A percentile compares a stretch with the other conserved stretches of the same genome.
Evolutionary conservation across 176 grass and related monocot genomes (phyloP).

Genomic region (Ensete ventricosum): DNA sequence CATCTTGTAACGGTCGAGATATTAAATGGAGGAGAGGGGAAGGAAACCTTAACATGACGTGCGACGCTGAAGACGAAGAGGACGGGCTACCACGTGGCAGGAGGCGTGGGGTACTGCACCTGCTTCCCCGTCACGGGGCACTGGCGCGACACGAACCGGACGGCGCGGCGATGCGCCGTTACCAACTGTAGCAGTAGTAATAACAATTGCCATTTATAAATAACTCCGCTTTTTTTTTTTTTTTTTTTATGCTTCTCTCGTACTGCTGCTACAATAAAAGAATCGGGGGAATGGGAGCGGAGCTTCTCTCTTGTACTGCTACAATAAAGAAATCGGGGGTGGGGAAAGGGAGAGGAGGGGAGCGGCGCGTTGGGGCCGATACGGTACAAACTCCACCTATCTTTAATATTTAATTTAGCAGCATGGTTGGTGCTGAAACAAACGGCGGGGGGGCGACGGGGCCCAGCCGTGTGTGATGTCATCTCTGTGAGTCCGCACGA

Average conservation of each 20-base stretch:
- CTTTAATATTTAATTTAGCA: background rate
- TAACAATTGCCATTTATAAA: background rate
- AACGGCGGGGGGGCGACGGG: background rate
- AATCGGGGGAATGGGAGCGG: background rate
- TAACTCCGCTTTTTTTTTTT: background rate
- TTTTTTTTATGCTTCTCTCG: background rate
- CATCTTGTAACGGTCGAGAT: background rate
- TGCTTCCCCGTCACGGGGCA: background rate
- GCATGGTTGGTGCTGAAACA: background rate
- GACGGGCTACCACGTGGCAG: conserved; percentile 19
- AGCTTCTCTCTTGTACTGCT: background rate
- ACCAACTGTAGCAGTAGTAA: conserved; percentile 26
- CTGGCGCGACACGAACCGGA: conserved; percentile 26
- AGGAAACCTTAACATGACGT: background rate
- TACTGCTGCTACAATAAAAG: background rate
- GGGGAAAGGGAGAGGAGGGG: background rate
- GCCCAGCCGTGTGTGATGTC: too few species aligned
- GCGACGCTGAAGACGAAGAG: conserved; percentile 3
- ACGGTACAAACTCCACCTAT: background rate
- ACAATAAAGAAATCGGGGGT: background rate
- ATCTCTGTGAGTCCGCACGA: too few species aligned
- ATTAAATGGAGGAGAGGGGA: background rate
- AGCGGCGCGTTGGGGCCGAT: background rate
- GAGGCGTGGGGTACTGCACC: background rate
- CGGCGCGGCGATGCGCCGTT: conserved; percentile 43